Percentiles rank a stretch among this genome's conserved stretches.
Evolutionary conservation across 2,329 filamentous ascomycete species (phyloP).

Genomic region (Phyllachora maydis): DNA sequence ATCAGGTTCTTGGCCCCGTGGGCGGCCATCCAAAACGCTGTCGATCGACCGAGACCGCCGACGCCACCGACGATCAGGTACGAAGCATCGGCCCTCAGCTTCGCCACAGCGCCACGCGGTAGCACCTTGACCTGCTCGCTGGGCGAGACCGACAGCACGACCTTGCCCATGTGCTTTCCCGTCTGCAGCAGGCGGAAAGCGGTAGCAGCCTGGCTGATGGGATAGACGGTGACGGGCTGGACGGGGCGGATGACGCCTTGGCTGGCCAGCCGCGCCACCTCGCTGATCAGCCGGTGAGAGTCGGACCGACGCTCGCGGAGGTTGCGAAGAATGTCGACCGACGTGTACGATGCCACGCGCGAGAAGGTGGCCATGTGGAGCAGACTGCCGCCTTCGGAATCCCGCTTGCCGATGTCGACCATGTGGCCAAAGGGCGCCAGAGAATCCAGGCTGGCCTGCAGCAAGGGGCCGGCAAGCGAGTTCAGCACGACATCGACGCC

Average conservation of each 20-base stretch:
- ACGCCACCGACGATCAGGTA: constrained; percentile 14
- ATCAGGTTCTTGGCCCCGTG: constrained; percentile 11
- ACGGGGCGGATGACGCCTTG: constrained; percentile 2
- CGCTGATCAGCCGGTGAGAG: background rate
- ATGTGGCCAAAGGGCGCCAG: constrained; percentile 21
- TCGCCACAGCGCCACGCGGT: background rate
- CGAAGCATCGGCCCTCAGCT: constrained; percentile 6
- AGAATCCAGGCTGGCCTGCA: constrained; percentile 21
- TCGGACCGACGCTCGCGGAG: background rate
- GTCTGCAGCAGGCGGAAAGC: constrained; percentile 16
- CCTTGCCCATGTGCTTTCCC: constrained; percentile 14
- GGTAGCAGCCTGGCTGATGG: constrained; percentile 8
- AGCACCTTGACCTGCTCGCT: constrained; percentile 5
- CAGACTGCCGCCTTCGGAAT: constrained; percentile 15
- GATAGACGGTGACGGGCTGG: constrained; percentile 4
- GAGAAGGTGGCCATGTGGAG: constrained; percentile 18
- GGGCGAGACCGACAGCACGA: constrained; percentile 12
- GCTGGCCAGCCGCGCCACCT: background rate
- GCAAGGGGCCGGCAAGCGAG: constrained; percentile 16
- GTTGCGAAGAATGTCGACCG: background rate
- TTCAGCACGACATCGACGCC: constrained; percentile 15
- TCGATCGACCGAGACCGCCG: constrained; percentile 12
- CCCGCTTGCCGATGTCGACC: constrained; percentile 22
- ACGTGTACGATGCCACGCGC: constrained; percentile 12
- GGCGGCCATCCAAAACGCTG: constrained; percentile 10